Base-by-base conservation (phyloP, 2,329 filamentous ascomycete species). In the Talaromyces sp. region DNA sequence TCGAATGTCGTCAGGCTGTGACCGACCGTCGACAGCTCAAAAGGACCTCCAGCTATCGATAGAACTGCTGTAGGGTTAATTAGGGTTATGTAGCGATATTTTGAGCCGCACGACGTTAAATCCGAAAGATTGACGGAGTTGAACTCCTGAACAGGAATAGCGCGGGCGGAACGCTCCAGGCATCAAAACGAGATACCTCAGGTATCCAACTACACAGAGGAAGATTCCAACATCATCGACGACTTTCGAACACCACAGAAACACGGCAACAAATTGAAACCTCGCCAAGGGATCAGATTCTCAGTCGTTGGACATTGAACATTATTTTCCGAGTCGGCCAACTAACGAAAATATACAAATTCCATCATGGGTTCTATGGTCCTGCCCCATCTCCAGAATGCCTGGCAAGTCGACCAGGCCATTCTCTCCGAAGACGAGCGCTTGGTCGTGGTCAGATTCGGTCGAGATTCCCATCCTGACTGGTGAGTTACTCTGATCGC, bases 321-420 rank as follows among this genome's bases (percentile, higher is more conserved):
- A 4, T 16, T 5, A 42, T n/a, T 1, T 46, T 2, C 7, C 28
- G 14, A 18, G 1, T 6, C 18, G 2, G 7, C n/a, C n/a, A n/a
- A 4, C 1, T 31, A 14, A 21, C 31, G n/a, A 23, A 12, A 31
- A 31, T 21, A n/a, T n/a, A 37, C 21, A 42, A 57, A 35, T n/a
- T 25, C 33, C 65, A 75, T 55, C 65, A 88, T 88, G 86, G 92
- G 92, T 70, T 96, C 92, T 71, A 90, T 97, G 66, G 90, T 96
- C 57, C 87, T 99, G 60, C 93, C 93, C 52, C 93, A 98, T 77
- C 85, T 99, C 54, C 86, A 86, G 69, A 93, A 90, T 46, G 95
- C 91, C 76, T 99, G 93, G 95, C 95, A 99, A 77, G 95, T 99
- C 73, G 95, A 98, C 82, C 93, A 98, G 80, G 92, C 93, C 67